Base-by-base conservation (phyloP, 2,329 filamentous ascomycete species). In the Colletotrichum agaves region DNA sequence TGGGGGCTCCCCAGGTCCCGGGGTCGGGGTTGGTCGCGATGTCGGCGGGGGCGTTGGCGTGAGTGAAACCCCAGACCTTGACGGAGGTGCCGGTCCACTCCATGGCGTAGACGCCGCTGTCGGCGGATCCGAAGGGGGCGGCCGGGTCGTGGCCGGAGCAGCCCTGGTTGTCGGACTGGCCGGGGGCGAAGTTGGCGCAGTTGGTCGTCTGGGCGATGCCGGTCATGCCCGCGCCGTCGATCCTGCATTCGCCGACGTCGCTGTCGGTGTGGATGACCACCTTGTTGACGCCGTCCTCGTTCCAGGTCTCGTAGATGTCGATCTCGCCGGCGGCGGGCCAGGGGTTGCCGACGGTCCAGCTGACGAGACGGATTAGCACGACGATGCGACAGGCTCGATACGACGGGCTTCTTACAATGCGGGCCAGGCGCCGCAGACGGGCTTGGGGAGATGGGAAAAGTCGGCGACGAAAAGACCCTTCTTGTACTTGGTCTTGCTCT, bases 401-500 rank as follows among this genome's bases (percentile, higher is more conserved):
- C n/a, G 13, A 4, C 1, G 7, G 11, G 5, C 3, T 7, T 72
- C 80, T 78, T 80, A 87, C 84, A 90, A 84, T 79, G 91, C 90
- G 4, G 91, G 91, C 91, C 91, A 94, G 7, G 86, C 83, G 57
- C 92, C 91, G 72, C 91, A 93, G 47, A 83, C 80, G 10, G 85
- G 83, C 62, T 81, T 83, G 33, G 91, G 91, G 79, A 94, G 88
- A 73, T 93, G 90, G 13, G 80, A 83, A 71, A 93, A 87, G 74
- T 93, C 88, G 49, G 90, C 82, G 47, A 94, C 87, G 73, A 93
- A 85, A 31, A 93, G 86, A 27, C 90, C 91, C 64, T 88, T 83
- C 69, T 83, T 87, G 79, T 91, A 94, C 6, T 78, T 75, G 55
- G 84, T 83, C 65, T 84, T 88, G 75, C 89, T 91, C 69, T 88